Percentiles rank a stretch among this genome's conserved stretches.
Conservation (phyloP, 352 stramenopile genomes). For the Phytophthora podocarpi region DNA sequence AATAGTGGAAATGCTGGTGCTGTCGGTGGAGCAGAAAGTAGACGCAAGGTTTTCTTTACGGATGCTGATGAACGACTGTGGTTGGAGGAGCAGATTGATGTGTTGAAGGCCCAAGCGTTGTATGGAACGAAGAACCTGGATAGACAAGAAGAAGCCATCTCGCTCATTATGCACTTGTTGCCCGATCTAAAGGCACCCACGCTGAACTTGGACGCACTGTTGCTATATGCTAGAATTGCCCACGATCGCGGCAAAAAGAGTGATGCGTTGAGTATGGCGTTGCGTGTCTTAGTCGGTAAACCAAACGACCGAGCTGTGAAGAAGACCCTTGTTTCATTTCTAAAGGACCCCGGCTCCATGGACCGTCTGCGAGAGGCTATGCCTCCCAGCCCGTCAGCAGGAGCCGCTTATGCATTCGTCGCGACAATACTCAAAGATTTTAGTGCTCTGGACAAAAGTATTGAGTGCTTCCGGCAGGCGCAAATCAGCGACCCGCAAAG, state of each 20-base stretch:
- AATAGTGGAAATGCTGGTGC: slow-evolving; percentile 22
- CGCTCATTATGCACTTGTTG: slow-evolving; percentile 59
- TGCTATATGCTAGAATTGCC: slow-evolving; percentile 66
- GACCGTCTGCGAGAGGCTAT: slow-evolving; percentile 47
- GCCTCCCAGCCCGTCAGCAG: slow-evolving; percentile 47
- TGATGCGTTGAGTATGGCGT: slow-evolving; percentile 70
- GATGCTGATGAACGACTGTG: slow-evolving; percentile 35
- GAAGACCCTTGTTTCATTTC: slow-evolving; percentile 50
- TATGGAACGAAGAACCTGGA: slow-evolving; percentile 46
- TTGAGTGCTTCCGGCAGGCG: slow-evolving; percentile 63
- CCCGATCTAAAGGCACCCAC: slow-evolving; percentile 52
- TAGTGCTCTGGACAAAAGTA: slow-evolving; percentile 52
- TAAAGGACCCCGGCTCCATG: slow-evolving; percentile 43
- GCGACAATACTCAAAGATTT: slow-evolving; percentile 80
- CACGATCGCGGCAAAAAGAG: slow-evolving; percentile 61
- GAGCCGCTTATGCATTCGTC: slow-evolving; percentile 73
- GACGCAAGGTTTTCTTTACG: slow-evolving; percentile 30
- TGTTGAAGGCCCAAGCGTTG: slow-evolving; percentile 53
- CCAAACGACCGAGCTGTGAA: slow-evolving; percentile 56
- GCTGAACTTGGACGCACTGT: slow-evolving; percentile 70
- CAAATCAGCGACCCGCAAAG: slow-evolving; percentile 42
- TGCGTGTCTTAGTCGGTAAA: slow-evolving; percentile 64
- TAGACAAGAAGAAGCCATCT: slow-evolving; percentile 61
- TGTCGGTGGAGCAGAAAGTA: not conserved
- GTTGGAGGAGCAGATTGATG: slow-evolving; percentile 55